These are phyloP conservation scores for Microdochium trichocladiopsis DNA, from an alignment of 2,329 filamentous ascomycete genomes.

Conservation along the genomic window DNA sequence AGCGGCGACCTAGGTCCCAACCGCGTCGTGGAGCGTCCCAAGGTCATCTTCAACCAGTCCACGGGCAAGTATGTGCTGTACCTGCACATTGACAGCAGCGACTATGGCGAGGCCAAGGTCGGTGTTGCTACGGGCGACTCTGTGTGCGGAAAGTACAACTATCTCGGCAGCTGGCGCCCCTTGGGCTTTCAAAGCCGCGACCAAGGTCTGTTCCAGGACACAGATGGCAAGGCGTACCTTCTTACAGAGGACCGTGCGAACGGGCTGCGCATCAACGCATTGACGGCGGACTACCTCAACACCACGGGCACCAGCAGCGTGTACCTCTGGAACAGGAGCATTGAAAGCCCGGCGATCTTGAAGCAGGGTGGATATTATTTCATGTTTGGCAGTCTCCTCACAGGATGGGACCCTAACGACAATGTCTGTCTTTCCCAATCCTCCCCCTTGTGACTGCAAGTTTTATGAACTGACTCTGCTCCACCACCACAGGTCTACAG, in stretches of 20 bases:
- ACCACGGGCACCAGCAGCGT: constrained; percentile 32
- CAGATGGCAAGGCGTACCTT: constrained; percentile 53
- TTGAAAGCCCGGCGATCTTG: constrained; percentile 56
- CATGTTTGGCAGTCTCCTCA: constrained; percentile 54
- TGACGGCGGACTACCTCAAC: constrained; percentile 49
- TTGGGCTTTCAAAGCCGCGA: constrained; percentile 46
- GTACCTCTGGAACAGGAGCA: constrained; percentile 44
- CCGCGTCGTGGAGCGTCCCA: constrained; percentile 60
- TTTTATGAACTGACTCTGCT: neutral
- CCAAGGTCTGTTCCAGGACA: constrained; percentile 54
- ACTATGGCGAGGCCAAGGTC: constrained; percentile 57
- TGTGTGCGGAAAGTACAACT: constrained; percentile 53
- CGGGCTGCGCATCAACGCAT: constrained; percentile 48
- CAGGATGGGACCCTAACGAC: constrained; percentile 55
- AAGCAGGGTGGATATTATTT: constrained; percentile 56
- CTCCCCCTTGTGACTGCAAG: neutral
- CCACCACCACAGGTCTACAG: constrained; percentile 31
- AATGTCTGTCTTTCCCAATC: constrained; percentile 34
- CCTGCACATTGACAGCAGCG: constrained; percentile 57
- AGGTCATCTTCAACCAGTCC: constrained; percentile 60
- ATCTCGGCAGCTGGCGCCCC: constrained; percentile 31
- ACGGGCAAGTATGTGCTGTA: constrained; percentile 61
- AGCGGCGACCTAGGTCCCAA: constrained; percentile 51
- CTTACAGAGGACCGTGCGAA: constrained; percentile 54
- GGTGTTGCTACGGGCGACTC: constrained; percentile 53